Percentiles rank a stretch among this genome's conserved stretches.
phyloP scores from a whole-genome alignment of 805 yeast species.

The Candida parachauliodes region DNA sequence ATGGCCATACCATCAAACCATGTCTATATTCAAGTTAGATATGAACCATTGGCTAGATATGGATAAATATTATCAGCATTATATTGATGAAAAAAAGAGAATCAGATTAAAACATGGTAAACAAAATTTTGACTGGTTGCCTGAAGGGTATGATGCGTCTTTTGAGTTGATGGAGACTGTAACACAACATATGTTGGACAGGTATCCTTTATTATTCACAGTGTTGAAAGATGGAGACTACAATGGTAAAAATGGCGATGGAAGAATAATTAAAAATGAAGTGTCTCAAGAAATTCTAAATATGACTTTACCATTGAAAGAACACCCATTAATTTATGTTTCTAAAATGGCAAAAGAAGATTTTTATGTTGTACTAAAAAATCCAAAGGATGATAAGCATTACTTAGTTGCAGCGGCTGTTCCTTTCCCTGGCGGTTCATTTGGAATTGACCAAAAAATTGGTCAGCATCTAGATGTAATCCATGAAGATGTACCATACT shows the following conservation, averaged over 20 bases:
- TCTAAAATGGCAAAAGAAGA: conserved; percentile 75
- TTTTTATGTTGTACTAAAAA: conserved; percentile 59
- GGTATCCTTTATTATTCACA: conserved; percentile 65
- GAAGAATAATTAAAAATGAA: conserved; percentile 54
- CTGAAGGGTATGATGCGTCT: conserved; percentile 60
- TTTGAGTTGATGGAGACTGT: conserved; percentile 63
- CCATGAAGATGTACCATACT: conserved; percentile 68
- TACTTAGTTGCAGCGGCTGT: conserved; percentile 72
- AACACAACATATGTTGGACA: conserved; percentile 51
- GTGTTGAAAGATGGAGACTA: conserved; percentile 36
- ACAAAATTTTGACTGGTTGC: conserved; percentile 62
- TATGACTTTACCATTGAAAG: conserved; percentile 55
- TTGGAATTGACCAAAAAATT: conserved; percentile 56
- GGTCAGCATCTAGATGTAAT: conserved; percentile 63
- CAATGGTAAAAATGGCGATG: conserved; percentile 16
- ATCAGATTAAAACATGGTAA: conserved; percentile 56
- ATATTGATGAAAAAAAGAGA: conserved; percentile 59
- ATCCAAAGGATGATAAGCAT: conserved; percentile 52
- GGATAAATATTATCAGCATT: conserved; percentile 71
- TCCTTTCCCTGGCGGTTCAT: conserved; percentile 77
- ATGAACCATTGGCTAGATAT: conserved; percentile 75
- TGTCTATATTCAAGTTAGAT: conserved; percentile 70
- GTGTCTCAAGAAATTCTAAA: conserved; percentile 61
- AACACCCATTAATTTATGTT: conserved; percentile 60
- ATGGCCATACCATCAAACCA: conserved; percentile 78